phyloP scores from a whole-genome alignment of 148 eudicot species.

The Agrostemma githago region DNA sequence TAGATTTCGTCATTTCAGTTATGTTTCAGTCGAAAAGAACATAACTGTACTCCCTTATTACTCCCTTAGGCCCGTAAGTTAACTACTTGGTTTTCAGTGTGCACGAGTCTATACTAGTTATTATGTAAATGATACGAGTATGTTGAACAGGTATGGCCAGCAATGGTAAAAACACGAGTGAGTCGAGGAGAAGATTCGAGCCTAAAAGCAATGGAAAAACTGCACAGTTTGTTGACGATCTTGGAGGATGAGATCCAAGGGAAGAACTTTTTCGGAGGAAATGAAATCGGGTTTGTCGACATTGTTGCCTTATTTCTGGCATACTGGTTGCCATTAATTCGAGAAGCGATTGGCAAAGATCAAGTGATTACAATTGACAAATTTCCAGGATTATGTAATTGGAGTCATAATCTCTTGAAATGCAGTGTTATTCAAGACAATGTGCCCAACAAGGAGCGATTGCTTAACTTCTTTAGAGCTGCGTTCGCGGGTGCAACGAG shows the following conservation, averaged over 20 bases:
- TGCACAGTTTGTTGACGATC: neutral
- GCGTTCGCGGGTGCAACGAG: neutral
- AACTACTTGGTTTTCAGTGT: too few relatives aligned
- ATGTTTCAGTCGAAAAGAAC: too few relatives aligned
- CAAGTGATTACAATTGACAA: neutral
- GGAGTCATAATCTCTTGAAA: neutral
- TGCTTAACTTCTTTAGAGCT: neutral
- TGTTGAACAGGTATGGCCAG: neutral
- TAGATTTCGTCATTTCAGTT: too few relatives aligned
- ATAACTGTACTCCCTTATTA: too few relatives aligned
- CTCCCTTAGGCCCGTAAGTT: too few relatives aligned
- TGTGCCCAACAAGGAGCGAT: neutral
- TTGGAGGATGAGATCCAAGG: neutral
- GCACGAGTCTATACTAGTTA: too few relatives aligned
- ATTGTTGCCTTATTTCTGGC: constrained; percentile 15
- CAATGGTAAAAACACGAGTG: neutral
- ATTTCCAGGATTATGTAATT: constrained; percentile 3
- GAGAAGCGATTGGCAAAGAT: neutral
- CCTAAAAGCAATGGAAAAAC: neutral
- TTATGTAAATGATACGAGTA: too few relatives aligned
- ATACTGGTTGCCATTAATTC: constrained; percentile 4
- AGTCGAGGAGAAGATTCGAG: neutral
- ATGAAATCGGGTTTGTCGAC: constrained; percentile 22
- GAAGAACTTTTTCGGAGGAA: neutral
- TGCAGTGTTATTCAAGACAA: neutral